These are phyloP conservation scores for Lepidopterella palustris DNA, from an alignment of 495 filamentous ascomycete species.

Conservation along the genomic window DNA sequence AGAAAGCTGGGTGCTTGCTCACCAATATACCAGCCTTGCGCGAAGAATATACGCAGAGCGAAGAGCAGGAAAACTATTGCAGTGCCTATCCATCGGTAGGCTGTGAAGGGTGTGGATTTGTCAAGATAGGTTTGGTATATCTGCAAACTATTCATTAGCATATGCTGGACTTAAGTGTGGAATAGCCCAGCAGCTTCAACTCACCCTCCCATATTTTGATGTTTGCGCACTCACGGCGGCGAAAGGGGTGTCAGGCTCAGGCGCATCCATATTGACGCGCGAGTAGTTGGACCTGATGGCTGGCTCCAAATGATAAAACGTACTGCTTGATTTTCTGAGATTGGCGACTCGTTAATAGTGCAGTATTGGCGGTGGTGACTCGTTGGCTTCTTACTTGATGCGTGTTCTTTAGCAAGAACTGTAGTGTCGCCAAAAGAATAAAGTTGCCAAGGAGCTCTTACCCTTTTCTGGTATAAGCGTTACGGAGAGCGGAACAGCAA, in stretches of 20 bases:
- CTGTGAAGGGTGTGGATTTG: conserved; percentile 76
- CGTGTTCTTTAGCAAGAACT: background rate
- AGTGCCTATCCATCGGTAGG: conserved; percentile 85
- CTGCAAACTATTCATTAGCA: conserved; percentile 48
- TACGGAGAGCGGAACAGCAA: background rate
- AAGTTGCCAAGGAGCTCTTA: background rate
- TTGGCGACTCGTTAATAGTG: background rate
- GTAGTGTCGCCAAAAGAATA: background rate
- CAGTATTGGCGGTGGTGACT: background rate
- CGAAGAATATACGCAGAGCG: conserved; percentile 79
- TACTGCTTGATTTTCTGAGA: background rate
- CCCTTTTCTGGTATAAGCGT: background rate
- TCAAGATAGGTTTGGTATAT: conserved; percentile 94
- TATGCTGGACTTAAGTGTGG: background rate
- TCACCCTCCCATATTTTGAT: conserved; percentile 60
- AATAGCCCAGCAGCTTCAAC: conserved; percentile 24
- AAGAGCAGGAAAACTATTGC: conserved; percentile 67
- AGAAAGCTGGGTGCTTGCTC: conserved; percentile 30
- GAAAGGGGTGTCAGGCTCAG: conserved; percentile 79
- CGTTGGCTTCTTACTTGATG: background rate
- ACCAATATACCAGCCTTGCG: conserved; percentile 99
- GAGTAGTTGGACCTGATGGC: background rate
- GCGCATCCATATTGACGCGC: conserved; percentile 59
- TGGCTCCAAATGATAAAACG: background rate
- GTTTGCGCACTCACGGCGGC: conserved; percentile 80